phyloP scores from a whole-genome alignment of 768 basidiomycete genomes.

The Russula emetica region DNA sequence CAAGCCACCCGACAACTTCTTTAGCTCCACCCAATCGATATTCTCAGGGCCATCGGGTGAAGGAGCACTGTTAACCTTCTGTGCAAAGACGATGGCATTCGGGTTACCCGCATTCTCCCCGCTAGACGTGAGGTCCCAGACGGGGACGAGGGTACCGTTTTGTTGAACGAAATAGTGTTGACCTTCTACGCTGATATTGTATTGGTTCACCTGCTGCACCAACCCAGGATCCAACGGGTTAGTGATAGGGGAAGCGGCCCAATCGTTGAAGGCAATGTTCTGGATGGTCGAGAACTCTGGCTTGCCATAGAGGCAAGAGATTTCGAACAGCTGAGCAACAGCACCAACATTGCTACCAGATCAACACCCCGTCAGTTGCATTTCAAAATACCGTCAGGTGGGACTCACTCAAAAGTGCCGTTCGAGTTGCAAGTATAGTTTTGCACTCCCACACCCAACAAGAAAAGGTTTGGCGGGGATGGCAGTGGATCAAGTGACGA shows the following conservation, averaged over 20 bases:
- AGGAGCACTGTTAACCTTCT: slow-evolving; percentile 6
- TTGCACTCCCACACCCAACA: slow-evolving; percentile 6
- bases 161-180: slow-evolving; percentile 19
- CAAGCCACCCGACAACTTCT: slow-evolving; percentile 1
- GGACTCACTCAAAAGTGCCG: slow-evolving; percentile 12
- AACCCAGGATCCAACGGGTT: neutral
- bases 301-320: slow-evolving; percentile 6
- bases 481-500: neutral
- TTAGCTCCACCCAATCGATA: slow-evolving; percentile 24
- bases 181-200: too few species aligned
- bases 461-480: neutral
- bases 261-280: neutral
- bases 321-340: slow-evolving; percentile 19
- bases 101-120: neutral
- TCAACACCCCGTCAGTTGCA: neutral
- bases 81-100: slow-evolving; percentile 15
- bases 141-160: neutral
- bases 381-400: neutral
- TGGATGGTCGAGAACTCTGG: slow-evolving; percentile 6
- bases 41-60: slow-evolving; percentile 2
- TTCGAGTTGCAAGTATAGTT: slow-evolving; percentile 12
- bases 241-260: too few species aligned
- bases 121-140: slow-evolving; percentile 24
- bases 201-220: neutral
- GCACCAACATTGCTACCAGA: slow-evolving; percentile 20